Evolutionary conservation across 2,329 filamentous ascomycete species (phyloP).

Genomic region (Diaporthe vexans): DNA sequence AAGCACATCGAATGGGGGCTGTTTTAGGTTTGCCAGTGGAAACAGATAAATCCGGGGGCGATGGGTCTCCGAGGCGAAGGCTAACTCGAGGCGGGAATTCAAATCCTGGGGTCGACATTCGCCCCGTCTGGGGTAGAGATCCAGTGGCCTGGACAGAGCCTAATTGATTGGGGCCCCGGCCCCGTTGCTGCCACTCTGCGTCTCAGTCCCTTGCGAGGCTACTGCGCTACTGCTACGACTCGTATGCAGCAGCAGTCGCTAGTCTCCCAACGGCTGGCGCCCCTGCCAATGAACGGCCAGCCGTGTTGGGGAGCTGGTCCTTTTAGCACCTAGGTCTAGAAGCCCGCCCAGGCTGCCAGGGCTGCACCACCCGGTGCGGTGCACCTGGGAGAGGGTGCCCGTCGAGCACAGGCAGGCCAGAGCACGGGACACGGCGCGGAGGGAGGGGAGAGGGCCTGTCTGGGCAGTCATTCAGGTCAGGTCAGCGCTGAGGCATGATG

Average conservation of each 20-base stretch:
- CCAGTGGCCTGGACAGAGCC: conserved; percentile 22
- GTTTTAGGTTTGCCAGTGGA: conserved; percentile 18
- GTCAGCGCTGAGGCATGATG: conserved; percentile 12
- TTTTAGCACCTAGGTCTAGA: conserved; percentile 4
- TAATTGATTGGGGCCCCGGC: conserved; percentile 20
- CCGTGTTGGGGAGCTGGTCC: conserved; percentile 10
- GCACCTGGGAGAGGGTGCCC: not conserved
- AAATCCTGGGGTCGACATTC: conserved; percentile 29
- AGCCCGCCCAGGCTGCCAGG: not conserved
- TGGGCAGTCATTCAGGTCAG: not conserved
- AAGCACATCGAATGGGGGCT: conserved; percentile 13
- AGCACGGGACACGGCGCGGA: conserved; percentile 11
- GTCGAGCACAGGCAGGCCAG: not conserved
- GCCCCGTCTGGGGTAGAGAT: conserved; percentile 33
- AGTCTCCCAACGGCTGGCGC: conserved; percentile 13
- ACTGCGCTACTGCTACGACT: conserved; percentile 7
- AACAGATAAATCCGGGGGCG: conserved; percentile 31
- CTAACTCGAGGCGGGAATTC: conserved; percentile 33
- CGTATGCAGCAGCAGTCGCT: conserved; percentile 16
- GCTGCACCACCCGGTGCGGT: not conserved
- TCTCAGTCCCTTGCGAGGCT: too few relatives aligned
- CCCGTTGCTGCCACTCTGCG: not conserved
- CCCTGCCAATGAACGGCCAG: conserved; percentile 25
- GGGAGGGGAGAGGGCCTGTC: not conserved
- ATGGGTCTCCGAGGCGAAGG: conserved; percentile 30